Conservation (phyloP, 2,329 filamentous ascomycete genomes). For the Aureobasidium sp. region DNA sequence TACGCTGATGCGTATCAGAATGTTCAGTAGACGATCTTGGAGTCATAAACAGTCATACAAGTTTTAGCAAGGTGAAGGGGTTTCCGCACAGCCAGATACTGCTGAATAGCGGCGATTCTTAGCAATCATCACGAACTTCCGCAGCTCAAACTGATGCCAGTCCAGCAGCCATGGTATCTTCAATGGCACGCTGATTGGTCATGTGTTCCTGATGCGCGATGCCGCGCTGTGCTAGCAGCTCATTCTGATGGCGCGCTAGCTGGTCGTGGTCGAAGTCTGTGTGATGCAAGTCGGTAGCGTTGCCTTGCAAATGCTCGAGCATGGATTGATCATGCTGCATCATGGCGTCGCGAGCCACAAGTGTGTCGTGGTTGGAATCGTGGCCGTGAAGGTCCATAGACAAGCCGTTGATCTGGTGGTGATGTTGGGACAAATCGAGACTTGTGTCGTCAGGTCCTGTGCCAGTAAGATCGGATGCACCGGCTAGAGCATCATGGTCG, state of each 20-base stretch:
- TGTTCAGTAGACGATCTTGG: too few species aligned
- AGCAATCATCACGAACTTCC: neutral
- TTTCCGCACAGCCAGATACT: neutral
- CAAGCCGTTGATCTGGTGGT: constrained; percentile 6
- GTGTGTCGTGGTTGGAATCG: constrained; percentile 6
- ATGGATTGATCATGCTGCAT: constrained; percentile 13
- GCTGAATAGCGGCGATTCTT: too few species aligned
- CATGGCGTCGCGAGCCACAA: constrained; percentile 11
- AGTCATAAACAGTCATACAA: neutral
- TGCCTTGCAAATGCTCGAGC: constrained; percentile 5
- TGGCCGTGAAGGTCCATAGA: constrained; percentile 6
- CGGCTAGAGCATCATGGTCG: constrained; percentile 24
- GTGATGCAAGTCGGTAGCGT: constrained; percentile 7
- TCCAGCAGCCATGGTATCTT: constrained; percentile 10
- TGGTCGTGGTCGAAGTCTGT: constrained; percentile 6
- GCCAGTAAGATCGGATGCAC: constrained; percentile 18
- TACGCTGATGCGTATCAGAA: too few species aligned
- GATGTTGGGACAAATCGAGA: constrained; percentile 8
- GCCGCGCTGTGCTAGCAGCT: constrained; percentile 10
- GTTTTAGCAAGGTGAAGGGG: neutral
- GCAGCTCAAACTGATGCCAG: neutral
- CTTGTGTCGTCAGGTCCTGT: neutral
- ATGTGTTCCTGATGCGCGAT: constrained; percentile 12
- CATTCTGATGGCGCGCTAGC: constrained; percentile 8
- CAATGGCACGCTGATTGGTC: neutral